A percentile compares a stretch with the other conserved stretches of the same genome.
phyloP scores from a whole-genome alignment of 2,329 filamentous ascomycete genomes.

The Microdochium trichocladiopsis region DNA sequence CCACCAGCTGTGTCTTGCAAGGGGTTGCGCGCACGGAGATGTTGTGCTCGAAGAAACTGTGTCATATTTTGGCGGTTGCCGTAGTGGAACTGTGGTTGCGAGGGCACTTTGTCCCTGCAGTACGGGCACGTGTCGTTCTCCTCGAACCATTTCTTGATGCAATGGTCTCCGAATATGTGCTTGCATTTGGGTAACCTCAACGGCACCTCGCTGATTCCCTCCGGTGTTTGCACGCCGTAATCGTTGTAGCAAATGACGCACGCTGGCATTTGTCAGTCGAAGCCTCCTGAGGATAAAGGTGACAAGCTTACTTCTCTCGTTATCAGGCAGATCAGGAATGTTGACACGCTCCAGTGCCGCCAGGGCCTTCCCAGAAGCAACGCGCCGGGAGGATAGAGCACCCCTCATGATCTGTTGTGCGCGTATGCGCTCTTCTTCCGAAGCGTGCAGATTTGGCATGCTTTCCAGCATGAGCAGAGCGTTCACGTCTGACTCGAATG shows the following conservation, averaged over 20 bases:
- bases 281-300: background rate
- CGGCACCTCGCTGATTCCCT: slow-evolving; percentile 49
- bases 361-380: slow-evolving; percentile 40
- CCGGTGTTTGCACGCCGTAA: slow-evolving; percentile 48
- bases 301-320: slow-evolving; percentile 37
- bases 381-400: slow-evolving; percentile 31
- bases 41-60: slow-evolving; percentile 17
- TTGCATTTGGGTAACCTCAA: slow-evolving; percentile 54
- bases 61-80: slow-evolving; percentile 12
- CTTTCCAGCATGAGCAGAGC: slow-evolving; percentile 8
- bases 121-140: slow-evolving; percentile 58
- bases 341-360: slow-evolving; percentile 38
- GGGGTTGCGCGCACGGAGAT: slow-evolving; percentile 7
- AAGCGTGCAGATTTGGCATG: slow-evolving; percentile 3
- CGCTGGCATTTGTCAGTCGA: slow-evolving; percentile 23
- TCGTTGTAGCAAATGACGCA: slow-evolving; percentile 62
- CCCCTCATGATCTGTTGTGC: slow-evolving; percentile 40
- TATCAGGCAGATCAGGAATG: slow-evolving; percentile 34
- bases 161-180: slow-evolving; percentile 57
- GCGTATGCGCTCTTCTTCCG: slow-evolving; percentile 27
- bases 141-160: slow-evolving; percentile 59
- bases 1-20: background rate
- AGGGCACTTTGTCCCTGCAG: slow-evolving; percentile 53
- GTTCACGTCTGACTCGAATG: slow-evolving; percentile 1
- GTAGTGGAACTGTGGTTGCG: slow-evolving; percentile 27